These are phyloP conservation scores for Isoetes taiwanensis DNA, from an alignment of 75 land plant genomes.

Conservation along the genomic window DNA sequence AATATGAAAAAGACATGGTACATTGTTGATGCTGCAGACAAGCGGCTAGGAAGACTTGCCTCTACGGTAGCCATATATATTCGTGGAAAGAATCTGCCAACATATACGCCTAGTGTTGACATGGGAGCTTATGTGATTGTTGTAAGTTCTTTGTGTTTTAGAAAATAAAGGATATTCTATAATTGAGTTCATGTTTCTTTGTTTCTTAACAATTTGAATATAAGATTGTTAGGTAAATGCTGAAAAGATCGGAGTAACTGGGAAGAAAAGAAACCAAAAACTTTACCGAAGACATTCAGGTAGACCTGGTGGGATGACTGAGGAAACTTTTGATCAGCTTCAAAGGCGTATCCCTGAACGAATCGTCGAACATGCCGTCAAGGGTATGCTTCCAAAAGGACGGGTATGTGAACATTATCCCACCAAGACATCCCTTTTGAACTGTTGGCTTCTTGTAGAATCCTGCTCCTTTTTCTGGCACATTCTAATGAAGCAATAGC, in stretches of 20 bases:
- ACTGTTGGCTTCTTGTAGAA: no score
- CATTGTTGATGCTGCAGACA: slow-evolving; percentile 91
- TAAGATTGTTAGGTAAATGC: slow-evolving; percentile 81
- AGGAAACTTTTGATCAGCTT: slow-evolving; percentile 79
- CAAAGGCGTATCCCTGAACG: slow-evolving; percentile 91
- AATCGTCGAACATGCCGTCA: slow-evolving; percentile 88
- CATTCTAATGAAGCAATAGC: no score
- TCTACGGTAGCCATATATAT: slow-evolving; percentile 81
- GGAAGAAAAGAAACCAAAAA: slow-evolving; percentile 76
- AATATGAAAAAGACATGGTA: slow-evolving; percentile 72
- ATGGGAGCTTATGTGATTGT: slow-evolving; percentile 97
- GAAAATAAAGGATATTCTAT: not conserved
- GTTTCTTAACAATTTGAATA: no score
- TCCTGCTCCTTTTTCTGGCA: no score
- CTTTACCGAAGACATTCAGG: slow-evolving; percentile 94
- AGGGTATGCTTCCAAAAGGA: slow-evolving; percentile 95
- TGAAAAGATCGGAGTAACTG: slow-evolving; percentile 87
- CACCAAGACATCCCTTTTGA: no score
- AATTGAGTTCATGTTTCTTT: not conserved
- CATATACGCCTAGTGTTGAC: slow-evolving; percentile 85
- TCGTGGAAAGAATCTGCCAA: slow-evolving; percentile 69
- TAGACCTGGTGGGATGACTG: slow-evolving; percentile 87
- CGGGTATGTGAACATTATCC: no score
- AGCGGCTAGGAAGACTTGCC: slow-evolving; percentile 72
- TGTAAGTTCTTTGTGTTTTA: slow-evolving; percentile 29